Evolutionary conservation across 208 protist genomes (phyloP).

Genomic region (Blechomonas ayalai): DNA sequence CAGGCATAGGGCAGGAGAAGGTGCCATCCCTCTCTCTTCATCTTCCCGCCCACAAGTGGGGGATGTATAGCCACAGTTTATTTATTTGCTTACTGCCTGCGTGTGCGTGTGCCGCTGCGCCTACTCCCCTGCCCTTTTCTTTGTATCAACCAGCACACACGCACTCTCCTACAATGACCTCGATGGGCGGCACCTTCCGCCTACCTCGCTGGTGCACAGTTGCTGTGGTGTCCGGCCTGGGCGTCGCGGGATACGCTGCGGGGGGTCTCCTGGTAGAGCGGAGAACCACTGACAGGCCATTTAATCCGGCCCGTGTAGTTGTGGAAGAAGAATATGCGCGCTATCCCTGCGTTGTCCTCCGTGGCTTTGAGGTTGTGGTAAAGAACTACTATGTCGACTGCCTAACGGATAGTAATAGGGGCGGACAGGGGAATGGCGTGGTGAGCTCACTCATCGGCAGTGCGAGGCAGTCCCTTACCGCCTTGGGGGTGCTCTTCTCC

Average conservation of each 20-base stretch:
- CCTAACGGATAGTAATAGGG: not conserved
- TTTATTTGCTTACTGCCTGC: not conserved
- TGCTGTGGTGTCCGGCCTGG: constrained; percentile 3
- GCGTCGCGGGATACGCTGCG: constrained; percentile 8
- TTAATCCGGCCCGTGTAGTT: constrained; percentile 25
- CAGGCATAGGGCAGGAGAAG: too few relatives aligned
- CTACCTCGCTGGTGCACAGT: constrained; percentile 1
- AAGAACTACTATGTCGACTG: constrained; percentile 72
- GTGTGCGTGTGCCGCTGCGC: not conserved
- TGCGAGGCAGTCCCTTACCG: too few relatives aligned
- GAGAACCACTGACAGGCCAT: constrained; percentile 30
- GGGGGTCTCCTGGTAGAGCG: constrained; percentile 9
- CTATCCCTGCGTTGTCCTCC: constrained; percentile 51
- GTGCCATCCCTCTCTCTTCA: too few relatives aligned
- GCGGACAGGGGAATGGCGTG: not conserved
- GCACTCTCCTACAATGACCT: too few relatives aligned
- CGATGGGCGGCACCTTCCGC: too few relatives aligned
- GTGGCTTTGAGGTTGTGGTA: constrained; percentile 72
- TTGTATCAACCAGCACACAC: constrained; percentile 1
- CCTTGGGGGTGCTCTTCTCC: constrained; percentile 17
- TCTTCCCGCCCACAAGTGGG: too few relatives aligned
- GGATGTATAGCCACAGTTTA: not conserved
- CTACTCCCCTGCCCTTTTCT: constrained; percentile 3
- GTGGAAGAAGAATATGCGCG: constrained; percentile 48
- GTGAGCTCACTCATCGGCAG: not conserved